Conservation (phyloP, 768 basidiomycete genomes). For the Mycena vitilis region DNA sequence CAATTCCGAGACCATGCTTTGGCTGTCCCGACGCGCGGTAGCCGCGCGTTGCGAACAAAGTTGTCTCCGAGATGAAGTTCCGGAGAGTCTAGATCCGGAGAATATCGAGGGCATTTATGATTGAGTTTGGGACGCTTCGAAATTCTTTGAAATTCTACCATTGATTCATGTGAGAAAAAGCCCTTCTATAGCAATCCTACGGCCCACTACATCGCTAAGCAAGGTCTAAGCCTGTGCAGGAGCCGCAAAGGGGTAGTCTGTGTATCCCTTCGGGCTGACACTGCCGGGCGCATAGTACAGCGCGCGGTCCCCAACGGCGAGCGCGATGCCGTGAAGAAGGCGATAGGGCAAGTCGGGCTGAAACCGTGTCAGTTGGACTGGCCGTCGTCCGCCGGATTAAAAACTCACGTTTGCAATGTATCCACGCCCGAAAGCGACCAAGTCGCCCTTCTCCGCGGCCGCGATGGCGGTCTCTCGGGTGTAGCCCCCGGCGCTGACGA, state of each 20-base stretch:
- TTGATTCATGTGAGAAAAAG: too few species aligned
- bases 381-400: background rate
- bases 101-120: too few species aligned
- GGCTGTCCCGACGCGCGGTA: too few species aligned
- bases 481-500: constrained; percentile 52
- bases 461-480: constrained; percentile 45
- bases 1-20: too few species aligned
- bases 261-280: constrained; percentile 43
- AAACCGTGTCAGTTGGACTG: background rate
- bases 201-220: background rate
- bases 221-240: background rate
- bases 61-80: too few species aligned
- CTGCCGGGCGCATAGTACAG: constrained; percentile 44
- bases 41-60: too few species aligned
- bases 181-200: too few species aligned
- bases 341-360: constrained; percentile 51
- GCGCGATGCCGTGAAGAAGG: constrained; percentile 41
- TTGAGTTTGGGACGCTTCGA: too few species aligned
- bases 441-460: constrained; percentile 44
- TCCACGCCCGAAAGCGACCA: constrained; percentile 49
- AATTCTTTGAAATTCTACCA: too few species aligned
- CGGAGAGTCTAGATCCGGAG: too few species aligned
- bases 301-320: constrained; percentile 41
- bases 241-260: constrained; percentile 43
- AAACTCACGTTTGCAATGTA: constrained; percentile 53